These are phyloP conservation scores for Cantharellus anzutake DNA, from an alignment of 768 basidiomycete species.

Conservation along the genomic window DNA sequence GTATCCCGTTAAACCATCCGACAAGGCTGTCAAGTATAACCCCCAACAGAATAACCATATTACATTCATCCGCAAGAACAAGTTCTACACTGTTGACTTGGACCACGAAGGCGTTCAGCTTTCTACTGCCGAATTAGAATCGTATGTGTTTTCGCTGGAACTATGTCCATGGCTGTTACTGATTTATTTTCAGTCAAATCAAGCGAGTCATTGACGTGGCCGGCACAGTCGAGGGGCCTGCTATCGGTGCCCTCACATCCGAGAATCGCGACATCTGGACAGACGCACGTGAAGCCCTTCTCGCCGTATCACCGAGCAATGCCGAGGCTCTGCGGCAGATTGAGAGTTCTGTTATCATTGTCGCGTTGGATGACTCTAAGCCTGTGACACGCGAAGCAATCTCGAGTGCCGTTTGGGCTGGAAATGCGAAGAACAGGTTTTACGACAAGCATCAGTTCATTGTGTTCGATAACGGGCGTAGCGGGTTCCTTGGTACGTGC, in stretches of 20 bases:
- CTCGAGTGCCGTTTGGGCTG: conserved; percentile 73
- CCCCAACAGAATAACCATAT: conserved; percentile 62
- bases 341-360: conserved; percentile 75
- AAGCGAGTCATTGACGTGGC: conserved; percentile 52
- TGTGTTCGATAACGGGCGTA: conserved; percentile 87
- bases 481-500: conserved; percentile 62
- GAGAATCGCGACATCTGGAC: conserved; percentile 88
- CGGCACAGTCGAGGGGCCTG: conserved; percentile 23
- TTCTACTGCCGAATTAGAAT: conserved; percentile 66
- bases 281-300: conserved; percentile 41
- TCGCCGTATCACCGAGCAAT: conserved; percentile 47
- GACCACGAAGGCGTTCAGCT: conserved; percentile 48
- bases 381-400: conserved; percentile 70
- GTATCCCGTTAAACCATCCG: conserved; percentile 65
- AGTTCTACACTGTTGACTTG: conserved; percentile 71
- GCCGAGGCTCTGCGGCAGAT: conserved; percentile 51
- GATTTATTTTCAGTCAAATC: conserved; percentile 30
- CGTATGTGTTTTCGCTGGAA: conserved; percentile 20
- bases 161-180: not conserved
- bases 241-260: conserved; percentile 64
- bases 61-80: conserved; percentile 79
- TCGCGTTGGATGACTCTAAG: conserved; percentile 66
- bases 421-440: conserved; percentile 79
- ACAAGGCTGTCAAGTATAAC: conserved; percentile 70
- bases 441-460: conserved; percentile 95